phyloP scores from a whole-genome alignment of 176 grass and related monocot species.

The Hordeum marinum region DNA sequence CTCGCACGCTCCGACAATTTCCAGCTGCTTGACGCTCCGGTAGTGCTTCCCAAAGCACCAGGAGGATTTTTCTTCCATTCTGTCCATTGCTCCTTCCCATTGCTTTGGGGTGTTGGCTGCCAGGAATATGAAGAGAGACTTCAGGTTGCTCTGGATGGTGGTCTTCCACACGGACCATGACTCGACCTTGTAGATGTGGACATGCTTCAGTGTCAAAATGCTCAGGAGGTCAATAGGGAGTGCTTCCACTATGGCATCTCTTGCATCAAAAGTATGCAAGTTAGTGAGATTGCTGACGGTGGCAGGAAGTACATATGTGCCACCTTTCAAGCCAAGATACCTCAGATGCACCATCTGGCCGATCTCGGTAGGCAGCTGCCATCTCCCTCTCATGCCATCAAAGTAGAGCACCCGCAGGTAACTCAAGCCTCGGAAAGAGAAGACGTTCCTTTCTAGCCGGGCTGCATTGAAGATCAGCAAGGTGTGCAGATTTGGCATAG shows the following conservation, averaged over 20 bases:
- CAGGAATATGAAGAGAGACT: neutral
- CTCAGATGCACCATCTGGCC: neutral
- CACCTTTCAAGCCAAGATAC: slow-evolving; percentile 14
- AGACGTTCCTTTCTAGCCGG: neutral
- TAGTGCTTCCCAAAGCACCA: neutral
- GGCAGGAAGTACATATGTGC: neutral
- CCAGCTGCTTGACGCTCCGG: neutral
- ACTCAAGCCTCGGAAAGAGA: neutral
- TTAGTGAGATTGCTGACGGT: neutral
- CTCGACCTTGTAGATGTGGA: neutral
- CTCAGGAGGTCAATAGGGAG: neutral
- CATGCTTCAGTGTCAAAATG: neutral
- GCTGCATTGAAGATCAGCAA: neutral
- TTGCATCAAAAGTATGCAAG: slow-evolving; percentile 21
- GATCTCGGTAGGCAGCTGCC: neutral
- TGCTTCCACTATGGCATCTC: neutral
- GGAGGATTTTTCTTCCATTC: neutral
- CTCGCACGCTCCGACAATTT: neutral
- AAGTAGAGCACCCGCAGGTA: neutral
- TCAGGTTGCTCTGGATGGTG: neutral
- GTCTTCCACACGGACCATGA: neutral
- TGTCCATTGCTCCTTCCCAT: neutral
- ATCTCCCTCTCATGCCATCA: neutral
- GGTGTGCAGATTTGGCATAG: slow-evolving; percentile 12
- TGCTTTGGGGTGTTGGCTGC: neutral